Evolutionary conservation across 306 rosid genomes (phyloP).

Genomic region (Acacia crassicarpa): DNA sequence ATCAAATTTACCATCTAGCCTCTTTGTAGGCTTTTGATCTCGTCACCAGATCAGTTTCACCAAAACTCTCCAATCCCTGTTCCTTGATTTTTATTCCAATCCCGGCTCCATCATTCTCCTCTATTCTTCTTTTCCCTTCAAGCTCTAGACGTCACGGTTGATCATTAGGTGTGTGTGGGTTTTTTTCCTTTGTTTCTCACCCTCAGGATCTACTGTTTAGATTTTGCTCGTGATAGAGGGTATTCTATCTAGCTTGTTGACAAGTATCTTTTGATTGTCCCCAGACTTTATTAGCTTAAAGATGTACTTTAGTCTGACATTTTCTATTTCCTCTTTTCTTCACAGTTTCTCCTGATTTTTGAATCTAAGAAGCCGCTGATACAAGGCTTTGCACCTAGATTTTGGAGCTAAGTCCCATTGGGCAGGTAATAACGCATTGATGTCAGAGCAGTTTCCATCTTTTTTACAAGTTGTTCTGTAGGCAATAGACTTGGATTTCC

Average conservation of each 20-base stretch:
- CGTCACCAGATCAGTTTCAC: constrained; percentile 26
- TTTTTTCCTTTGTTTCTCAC: background rate
- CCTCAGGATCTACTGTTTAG: constrained; percentile 34
- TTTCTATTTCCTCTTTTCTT: constrained; percentile 22
- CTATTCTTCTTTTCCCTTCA: background rate
- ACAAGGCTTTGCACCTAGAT: constrained; percentile 18
- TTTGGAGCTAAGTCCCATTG: constrained; percentile 30
- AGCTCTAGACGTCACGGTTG: background rate
- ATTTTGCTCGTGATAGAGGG: constrained; percentile 4
- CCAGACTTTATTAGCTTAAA: constrained; percentile 17
- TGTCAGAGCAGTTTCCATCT: constrained; percentile 2
- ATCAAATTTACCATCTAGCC: constrained; percentile 26
- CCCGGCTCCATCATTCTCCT: background rate
- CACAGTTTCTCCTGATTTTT: constrained; percentile 33
- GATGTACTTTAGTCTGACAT: background rate
- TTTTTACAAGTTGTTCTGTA: constrained; percentile 5
- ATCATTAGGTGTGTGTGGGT: constrained; percentile 1
- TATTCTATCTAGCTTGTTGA: background rate
- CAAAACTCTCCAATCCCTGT: constrained; percentile 22
- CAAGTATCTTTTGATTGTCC: constrained; percentile 11
- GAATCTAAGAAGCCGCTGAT: constrained; percentile 28
- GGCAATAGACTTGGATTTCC: constrained; percentile 17
- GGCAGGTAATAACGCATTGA: constrained; percentile 35
- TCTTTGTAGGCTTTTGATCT: constrained; percentile 40
- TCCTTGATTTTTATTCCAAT: constrained; percentile 29